These are phyloP conservation scores for Marchantia polymorpha DNA, from an alignment of 225 moss, liverwort and hornwort genomes.

Conservation along the genomic window DNA sequence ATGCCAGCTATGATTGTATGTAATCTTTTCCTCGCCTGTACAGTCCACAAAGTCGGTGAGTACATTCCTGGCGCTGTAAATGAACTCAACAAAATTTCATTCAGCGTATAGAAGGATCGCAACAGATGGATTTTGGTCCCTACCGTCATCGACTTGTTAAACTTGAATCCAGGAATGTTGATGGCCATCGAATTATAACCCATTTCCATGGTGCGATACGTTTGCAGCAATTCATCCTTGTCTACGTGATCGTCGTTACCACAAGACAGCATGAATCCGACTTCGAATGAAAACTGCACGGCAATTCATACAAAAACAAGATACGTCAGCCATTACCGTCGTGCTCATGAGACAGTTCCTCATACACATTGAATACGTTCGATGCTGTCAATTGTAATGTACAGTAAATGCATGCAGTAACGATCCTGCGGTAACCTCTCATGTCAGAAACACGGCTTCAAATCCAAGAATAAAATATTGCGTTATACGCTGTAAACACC, in stretches of 20 bases:
- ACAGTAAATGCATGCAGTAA: too few relatives aligned
- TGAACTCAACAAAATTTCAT: background rate
- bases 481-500: too few relatives aligned
- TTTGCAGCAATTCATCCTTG: conserved; percentile 23
- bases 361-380: too few relatives aligned
- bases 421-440: too few relatives aligned
- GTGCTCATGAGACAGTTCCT: too few relatives aligned
- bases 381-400: too few relatives aligned
- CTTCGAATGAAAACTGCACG: conserved; percentile 45
- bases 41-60: background rate
- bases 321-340: background rate
- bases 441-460: too few relatives aligned
- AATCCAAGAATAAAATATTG: too few relatives aligned
- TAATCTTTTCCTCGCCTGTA: conserved; percentile 27
- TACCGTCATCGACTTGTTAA: conserved; percentile 40
- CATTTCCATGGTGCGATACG: conserved; percentile 32
- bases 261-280: conserved; percentile 24
- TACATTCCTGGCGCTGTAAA: background rate
- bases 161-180: conserved; percentile 35
- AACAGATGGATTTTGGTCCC: background rate
- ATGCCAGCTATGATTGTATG: conserved; percentile 19
- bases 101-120: background rate
- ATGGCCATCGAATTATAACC: conserved; percentile 39
- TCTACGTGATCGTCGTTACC: conserved; percentile 28
- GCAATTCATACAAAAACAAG: background rate